Evolutionary conservation across 768 basidiomycete genomes (phyloP), one percentile per base, ranked within the genome.

Genomic region (Hygrophoropsis aurantiaca): DNA sequence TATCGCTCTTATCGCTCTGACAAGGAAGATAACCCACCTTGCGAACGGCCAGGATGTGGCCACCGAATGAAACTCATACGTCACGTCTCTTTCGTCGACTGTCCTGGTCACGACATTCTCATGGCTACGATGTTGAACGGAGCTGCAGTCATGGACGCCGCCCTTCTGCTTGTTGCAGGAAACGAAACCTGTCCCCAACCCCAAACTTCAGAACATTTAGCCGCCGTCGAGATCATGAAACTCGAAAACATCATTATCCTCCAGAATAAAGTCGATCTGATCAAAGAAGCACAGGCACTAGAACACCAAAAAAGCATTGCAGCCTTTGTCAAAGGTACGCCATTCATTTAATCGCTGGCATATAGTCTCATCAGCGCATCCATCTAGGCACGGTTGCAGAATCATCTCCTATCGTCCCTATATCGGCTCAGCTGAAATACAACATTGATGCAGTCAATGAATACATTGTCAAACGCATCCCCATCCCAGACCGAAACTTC

Each of bases 101-200:
- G 88, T 58, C 92, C 90, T 1, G 91, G 94, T 52, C 94, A 95
- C 81, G 94, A 97, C 69, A 98, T 99, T 84, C 85, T 99, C 68
- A 99, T 99, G 97, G 97, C 97, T 42, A 99, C 95, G 54, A 99
- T 99, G 97, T 77, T 99, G 58, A 98, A 98, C 79, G 97, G 95
- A 68, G 97, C 97, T 34, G 97, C 97, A 9, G 95, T 98, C 76
- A 99, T 98, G 97, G 94, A 98, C 70, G 97, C 94, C 44, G 97
- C 97, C 4, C 74, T 98, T 0, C 79, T 99, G 1, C 85, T 99
- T 44, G 83, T 99, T 49, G 97, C 97, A 18, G 97, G 90, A 23
- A 99, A 99, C 71, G 97, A 99, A 77, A 91, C 93, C 3, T 98
- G 97, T 67, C 97, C 95, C 2, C 97, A 99, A 63, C 97, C 97